Percentiles rank a stretch among this genome's conserved stretches.
These are phyloP conservation scores for Trypanosoma caninum DNA, from an alignment of 208 protist species.

Conservation along the genomic window DNA sequence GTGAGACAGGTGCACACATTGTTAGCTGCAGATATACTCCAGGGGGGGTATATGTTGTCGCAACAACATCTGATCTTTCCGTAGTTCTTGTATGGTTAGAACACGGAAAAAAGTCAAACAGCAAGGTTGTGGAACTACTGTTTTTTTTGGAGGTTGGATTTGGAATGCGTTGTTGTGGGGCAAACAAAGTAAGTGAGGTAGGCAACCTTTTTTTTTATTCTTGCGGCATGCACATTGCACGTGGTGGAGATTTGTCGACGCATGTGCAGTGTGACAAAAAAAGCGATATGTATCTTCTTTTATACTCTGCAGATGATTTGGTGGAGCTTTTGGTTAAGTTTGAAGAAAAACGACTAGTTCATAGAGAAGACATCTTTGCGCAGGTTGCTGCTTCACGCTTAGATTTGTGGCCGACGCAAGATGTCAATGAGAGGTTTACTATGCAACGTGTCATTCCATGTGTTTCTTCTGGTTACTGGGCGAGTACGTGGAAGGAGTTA, in stretches of 20 bases:
- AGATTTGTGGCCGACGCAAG: slow-evolving; percentile 1
- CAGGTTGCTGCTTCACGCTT: slow-evolving; percentile 28
- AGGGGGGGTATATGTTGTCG: slow-evolving; percentile 68
- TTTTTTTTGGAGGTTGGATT: slow-evolving; percentile 74
- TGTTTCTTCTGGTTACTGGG: slow-evolving; percentile 74
- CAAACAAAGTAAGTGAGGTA: not conserved
- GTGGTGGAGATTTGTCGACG: slow-evolving; percentile 39
- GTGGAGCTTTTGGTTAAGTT: slow-evolving; percentile 72
- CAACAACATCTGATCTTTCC: slow-evolving; percentile 57
- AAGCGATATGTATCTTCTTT: slow-evolving; percentile 72
- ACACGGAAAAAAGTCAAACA: slow-evolving; percentile 55
- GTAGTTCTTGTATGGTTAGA: slow-evolving; percentile 70
- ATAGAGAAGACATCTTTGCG: slow-evolving; percentile 61
- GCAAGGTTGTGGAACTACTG: slow-evolving; percentile 56
- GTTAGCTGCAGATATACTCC: slow-evolving; percentile 56
- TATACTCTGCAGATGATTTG: slow-evolving; percentile 69
- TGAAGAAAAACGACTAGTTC: slow-evolving; percentile 65
- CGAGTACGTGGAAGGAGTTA: slow-evolving; percentile 43
- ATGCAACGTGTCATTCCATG: slow-evolving; percentile 80
- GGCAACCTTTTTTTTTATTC: not conserved
- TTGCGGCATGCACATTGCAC: slow-evolving; percentile 73
- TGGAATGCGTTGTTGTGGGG: slow-evolving; percentile 23
- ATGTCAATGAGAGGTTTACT: slow-evolving; percentile 31
- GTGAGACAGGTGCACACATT: slow-evolving; percentile 26
- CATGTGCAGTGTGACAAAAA: slow-evolving; percentile 63